phyloP scores from a whole-genome alignment of 495 filamentous ascomycete genomes.

The Thermothielavioides terrestris region DNA sequence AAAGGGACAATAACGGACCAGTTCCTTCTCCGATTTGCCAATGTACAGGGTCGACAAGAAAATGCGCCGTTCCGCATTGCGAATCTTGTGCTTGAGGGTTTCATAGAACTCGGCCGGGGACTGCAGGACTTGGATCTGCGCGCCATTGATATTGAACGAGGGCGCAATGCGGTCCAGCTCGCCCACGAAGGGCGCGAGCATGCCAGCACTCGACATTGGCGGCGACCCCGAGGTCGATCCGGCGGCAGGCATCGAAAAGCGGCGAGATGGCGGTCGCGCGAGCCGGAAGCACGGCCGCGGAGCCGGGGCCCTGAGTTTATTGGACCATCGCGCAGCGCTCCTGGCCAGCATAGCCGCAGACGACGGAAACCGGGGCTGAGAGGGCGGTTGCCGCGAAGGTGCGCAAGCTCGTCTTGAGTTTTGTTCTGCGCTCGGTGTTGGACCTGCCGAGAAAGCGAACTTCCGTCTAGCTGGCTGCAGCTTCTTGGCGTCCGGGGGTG shows the following conservation, averaged over 20 bases:
- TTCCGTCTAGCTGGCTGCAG: too few relatives aligned
- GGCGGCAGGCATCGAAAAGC: constrained; percentile 35
- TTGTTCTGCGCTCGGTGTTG: constrained; percentile 5
- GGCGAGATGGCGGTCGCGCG: constrained; percentile 28
- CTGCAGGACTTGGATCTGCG: constrained; percentile 70
- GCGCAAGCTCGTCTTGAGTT: background rate
- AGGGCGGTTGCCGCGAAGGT: background rate
- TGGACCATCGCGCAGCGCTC: constrained; percentile 26
- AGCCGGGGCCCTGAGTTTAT: constrained; percentile 19
- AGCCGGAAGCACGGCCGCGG: constrained; percentile 21
- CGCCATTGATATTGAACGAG: constrained; percentile 73
- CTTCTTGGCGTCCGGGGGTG: constrained; percentile 6
- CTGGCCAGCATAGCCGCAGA: constrained; percentile 29
- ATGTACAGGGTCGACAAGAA: constrained; percentile 95
- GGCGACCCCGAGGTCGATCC: constrained; percentile 15
- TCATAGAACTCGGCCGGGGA: constrained; percentile 80
- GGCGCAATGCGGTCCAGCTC: constrained; percentile 88
- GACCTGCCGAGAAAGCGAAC: constrained; percentile 6
- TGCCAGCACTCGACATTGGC: constrained; percentile 25
- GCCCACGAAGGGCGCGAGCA: constrained; percentile 58
- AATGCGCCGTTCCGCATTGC: constrained; percentile 64
- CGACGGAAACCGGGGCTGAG: background rate
- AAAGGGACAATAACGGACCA: constrained; percentile 43
- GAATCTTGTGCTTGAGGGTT: constrained; percentile 80
- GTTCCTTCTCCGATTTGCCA: constrained; percentile 84